These are phyloP conservation scores for Yamadazyma paraphyllophila DNA, from an alignment of 805 yeast species.

Conservation along the genomic window DNA sequence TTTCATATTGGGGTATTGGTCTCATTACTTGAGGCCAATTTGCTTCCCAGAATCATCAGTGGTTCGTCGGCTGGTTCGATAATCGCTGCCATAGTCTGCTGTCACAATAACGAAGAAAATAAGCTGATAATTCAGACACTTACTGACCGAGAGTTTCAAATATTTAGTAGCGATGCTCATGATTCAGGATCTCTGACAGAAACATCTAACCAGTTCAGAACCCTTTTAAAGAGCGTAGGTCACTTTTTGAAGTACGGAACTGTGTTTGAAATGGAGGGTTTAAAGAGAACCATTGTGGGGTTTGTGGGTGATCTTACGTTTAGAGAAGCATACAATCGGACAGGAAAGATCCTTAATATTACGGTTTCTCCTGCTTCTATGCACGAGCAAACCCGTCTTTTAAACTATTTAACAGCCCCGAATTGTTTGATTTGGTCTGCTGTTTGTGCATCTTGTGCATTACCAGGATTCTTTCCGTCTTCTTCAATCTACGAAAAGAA, in stretches of 20 bases:
- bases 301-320: conserved; percentile 89
- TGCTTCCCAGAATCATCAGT: conserved; percentile 82
- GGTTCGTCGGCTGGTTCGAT: conserved; percentile 98
- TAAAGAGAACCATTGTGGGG: conserved; percentile 69
- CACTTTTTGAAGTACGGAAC: conserved; percentile 82
- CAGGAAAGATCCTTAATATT: conserved; percentile 88
- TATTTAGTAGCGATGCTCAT: conserved; percentile 27
- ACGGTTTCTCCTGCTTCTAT: conserved; percentile 90
- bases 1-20: conserved; percentile 90
- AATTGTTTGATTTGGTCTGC: conserved; percentile 84
- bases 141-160: conserved; percentile 53
- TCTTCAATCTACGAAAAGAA: conserved; percentile 83
- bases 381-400: conserved; percentile 85
- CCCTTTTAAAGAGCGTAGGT: conserved; percentile 36
- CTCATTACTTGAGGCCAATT: conserved; percentile 67
- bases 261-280: conserved; percentile 74
- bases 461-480: conserved; percentile 89
- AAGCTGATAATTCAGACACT: conserved; percentile 56
- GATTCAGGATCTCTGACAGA: not conserved
- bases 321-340: conserved; percentile 90
- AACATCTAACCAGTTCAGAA: conserved; percentile 46
- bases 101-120: conserved; percentile 72
- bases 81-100: conserved; percentile 84
- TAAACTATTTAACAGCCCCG: conserved; percentile 79
- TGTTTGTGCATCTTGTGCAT: conserved; percentile 89